Percentiles rank a stretch among this genome's conserved stretches.
Evolutionary conservation across 768 basidiomycete genomes (phyloP).

Genomic region (Leccinum disarticulatum): DNA sequence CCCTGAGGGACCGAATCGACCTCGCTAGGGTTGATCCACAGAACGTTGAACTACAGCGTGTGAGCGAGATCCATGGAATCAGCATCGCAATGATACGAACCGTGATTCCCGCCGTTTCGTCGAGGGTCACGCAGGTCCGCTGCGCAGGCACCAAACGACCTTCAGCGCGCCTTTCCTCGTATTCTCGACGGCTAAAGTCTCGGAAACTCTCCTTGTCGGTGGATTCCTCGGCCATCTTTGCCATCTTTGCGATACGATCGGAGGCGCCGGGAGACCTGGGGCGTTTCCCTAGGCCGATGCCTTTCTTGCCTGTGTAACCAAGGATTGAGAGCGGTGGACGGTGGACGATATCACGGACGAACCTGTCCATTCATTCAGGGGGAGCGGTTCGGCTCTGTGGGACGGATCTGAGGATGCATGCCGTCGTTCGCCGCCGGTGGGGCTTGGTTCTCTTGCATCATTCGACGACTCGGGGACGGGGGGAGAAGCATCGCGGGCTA

Average conservation of each 20-base stretch:
- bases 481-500: background rate
- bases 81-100: slow-evolving; percentile 28
- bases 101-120: slow-evolving; percentile 67
- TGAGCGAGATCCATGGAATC: slow-evolving; percentile 1
- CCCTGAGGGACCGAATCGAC: slow-evolving; percentile 65
- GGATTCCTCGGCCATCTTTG: slow-evolving; percentile 54
- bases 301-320: slow-evolving; percentile 61
- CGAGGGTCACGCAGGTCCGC: slow-evolving; percentile 70
- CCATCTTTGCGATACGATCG: slow-evolving; percentile 72
- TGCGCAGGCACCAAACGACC: slow-evolving; percentile 69
- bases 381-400: slow-evolving; percentile 67
- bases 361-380: slow-evolving; percentile 84
- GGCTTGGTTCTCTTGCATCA: slow-evolving; percentile 5
- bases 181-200: slow-evolving; percentile 68
- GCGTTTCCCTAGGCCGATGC: slow-evolving; percentile 72
- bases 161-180: slow-evolving; percentile 74
- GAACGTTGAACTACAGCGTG: slow-evolving; percentile 66
- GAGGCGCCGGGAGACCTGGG: slow-evolving; percentile 60
- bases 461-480: slow-evolving; percentile 1
- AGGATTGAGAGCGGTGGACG: slow-evolving; percentile 6
- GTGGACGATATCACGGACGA: slow-evolving; percentile 23
- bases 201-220: slow-evolving; percentile 57
- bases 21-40: slow-evolving; percentile 73
- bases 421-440: slow-evolving; percentile 1
- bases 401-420: slow-evolving; percentile 9